Evolutionary conservation across 495 filamentous ascomycete genomes (phyloP).

Genomic region (Aspergillus mulundensis): DNA sequence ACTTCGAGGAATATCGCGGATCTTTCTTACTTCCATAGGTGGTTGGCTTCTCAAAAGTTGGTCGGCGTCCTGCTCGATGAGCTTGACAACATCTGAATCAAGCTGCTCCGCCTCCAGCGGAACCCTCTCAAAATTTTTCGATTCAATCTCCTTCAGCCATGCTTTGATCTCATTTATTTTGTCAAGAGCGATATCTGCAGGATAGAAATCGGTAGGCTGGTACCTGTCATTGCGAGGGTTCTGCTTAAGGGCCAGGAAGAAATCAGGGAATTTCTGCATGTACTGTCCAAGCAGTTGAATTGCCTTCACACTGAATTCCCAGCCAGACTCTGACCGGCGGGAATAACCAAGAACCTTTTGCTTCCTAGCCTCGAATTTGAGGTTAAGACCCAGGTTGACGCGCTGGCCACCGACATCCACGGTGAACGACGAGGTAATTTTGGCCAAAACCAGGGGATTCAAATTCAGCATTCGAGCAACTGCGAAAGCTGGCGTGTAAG

Average conservation of each 20-base stretch:
- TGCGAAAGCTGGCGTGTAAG: constrained; percentile 79
- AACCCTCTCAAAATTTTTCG: constrained; percentile 86
- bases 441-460: constrained; percentile 84
- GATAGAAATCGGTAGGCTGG: constrained; percentile 83
- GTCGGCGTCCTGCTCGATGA: constrained; percentile 77
- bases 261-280: constrained; percentile 91
- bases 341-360: constrained; percentile 96
- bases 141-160: constrained; percentile 87
- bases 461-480: constrained; percentile 78
- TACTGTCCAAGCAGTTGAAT: constrained; percentile 76
- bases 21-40: constrained; percentile 52
- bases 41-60: constrained; percentile 45
- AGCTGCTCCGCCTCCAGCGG: constrained; percentile 94
- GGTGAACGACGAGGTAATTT: constrained; percentile 89
- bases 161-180: constrained; percentile 77
- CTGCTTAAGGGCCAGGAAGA: constrained; percentile 79
- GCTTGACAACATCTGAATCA: constrained; percentile 80
- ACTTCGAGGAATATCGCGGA: constrained; percentile 74
- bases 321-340: constrained; percentile 74
- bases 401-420: constrained; percentile 73
- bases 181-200: constrained; percentile 55
- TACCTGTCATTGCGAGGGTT: constrained; percentile 71
- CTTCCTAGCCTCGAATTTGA: constrained; percentile 95
- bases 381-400: constrained; percentile 87
- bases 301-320: constrained; percentile 91